Evolutionary conservation across 148 eudicot genomes (phyloP).

Genomic region (Pouteria glomerata): DNA sequence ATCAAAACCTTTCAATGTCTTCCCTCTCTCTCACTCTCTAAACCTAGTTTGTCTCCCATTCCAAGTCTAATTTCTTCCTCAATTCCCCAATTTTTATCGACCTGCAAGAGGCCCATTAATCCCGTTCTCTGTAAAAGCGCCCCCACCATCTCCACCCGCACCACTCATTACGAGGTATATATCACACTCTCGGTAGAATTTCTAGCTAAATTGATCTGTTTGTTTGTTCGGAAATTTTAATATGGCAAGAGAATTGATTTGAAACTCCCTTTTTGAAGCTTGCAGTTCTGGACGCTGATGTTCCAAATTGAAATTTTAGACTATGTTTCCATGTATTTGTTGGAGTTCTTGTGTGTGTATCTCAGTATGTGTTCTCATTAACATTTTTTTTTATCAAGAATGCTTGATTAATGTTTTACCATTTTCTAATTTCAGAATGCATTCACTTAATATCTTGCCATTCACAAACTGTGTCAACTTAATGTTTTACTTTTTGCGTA

Average conservation of each 20-base stretch:
- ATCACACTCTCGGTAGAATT: neutral
- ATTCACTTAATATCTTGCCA: neutral
- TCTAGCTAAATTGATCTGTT: neutral
- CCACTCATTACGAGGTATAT: slow-evolving; percentile 72
- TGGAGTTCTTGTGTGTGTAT: neutral
- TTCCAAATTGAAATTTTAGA: neutral
- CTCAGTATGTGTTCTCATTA: neutral
- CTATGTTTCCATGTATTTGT: neutral
- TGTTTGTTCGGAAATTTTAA: neutral
- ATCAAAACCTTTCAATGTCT: slow-evolving; percentile 12
- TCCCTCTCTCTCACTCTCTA: slow-evolving; percentile 10
- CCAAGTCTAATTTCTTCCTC: slow-evolving; percentile 9
- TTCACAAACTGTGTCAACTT: too few relatives aligned
- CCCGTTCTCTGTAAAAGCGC: slow-evolving; percentile 35
- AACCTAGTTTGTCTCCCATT: slow-evolving; percentile 10
- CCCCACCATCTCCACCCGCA: slow-evolving; percentile 38
- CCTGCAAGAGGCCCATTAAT: slow-evolving; percentile 14
- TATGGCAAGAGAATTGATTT: neutral
- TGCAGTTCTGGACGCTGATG: neutral
- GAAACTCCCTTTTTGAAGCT: neutral
- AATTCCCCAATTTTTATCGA: slow-evolving; percentile 17
- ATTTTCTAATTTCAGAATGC: neutral
- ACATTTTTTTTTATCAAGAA: neutral
- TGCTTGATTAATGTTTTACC: too few relatives aligned
- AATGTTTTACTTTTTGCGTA: neutral